Conservation (phyloP, 2,329 filamentous ascomycete species). For the Elsinoe fawcettii region DNA sequence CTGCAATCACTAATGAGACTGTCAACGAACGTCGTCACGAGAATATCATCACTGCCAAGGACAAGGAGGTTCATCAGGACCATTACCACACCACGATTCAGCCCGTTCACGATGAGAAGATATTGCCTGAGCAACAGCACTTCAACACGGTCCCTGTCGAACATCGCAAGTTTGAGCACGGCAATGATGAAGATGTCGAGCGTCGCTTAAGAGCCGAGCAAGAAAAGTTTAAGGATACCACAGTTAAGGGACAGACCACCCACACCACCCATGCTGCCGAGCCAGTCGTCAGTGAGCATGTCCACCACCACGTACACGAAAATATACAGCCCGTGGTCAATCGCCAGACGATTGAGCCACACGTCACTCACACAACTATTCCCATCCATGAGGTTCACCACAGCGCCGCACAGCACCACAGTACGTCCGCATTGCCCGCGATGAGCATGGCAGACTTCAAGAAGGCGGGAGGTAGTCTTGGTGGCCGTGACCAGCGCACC, state of each 20-base stretch:
- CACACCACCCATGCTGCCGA: constrained; percentile 44
- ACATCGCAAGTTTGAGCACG: constrained; percentile 55
- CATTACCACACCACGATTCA: constrained; percentile 64
- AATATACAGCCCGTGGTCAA: constrained; percentile 64
- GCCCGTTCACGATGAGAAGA: constrained; percentile 43
- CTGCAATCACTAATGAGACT: constrained; percentile 53
- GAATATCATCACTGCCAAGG: constrained; percentile 53
- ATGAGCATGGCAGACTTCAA: constrained; percentile 60
- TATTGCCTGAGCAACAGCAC: constrained; percentile 54
- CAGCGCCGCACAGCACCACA: constrained; percentile 58
- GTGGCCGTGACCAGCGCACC: constrained; percentile 48
- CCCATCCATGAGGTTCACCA: constrained; percentile 68
- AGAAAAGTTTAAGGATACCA: constrained; percentile 47
- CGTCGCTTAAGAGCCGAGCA: constrained; percentile 46
- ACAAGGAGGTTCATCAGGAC: constrained; percentile 63
- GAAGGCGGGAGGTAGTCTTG: constrained; percentile 46
- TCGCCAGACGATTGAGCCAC: constrained; percentile 58
- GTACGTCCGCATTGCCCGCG: constrained; percentile 54
- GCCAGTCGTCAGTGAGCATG: constrained; percentile 52
- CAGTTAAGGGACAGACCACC: constrained; percentile 39
- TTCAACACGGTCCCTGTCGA: constrained; percentile 53
- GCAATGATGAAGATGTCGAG: constrained; percentile 44
- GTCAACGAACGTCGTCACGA: constrained; percentile 55
- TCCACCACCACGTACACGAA: constrained; percentile 60
- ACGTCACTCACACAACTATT: constrained; percentile 61